Evolutionary conservation across 75 land plant genomes (phyloP), one percentile per base, ranked within the genome.

Genomic region (Isoetes taiwanensis): DNA sequence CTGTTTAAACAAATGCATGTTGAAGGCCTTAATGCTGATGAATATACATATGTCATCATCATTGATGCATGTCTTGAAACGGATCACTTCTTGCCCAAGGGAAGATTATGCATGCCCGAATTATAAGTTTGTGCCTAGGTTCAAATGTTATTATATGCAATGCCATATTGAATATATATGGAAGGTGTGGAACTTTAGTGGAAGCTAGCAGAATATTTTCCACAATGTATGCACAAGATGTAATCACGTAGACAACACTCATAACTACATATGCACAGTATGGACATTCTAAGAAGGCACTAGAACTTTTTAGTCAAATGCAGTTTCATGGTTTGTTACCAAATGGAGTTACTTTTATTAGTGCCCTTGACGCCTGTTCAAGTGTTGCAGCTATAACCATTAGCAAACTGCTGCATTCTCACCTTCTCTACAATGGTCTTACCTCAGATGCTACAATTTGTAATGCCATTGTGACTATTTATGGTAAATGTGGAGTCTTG

Each of bases 161-260:
- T n/a, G n/a, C 50, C 8, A 8, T 46, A n/a, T 19, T 46, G n/a
- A 46, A 46, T n/a, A 46, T 46, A 23, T 46, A 46, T n/a, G 50
- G 25, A 8, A 46, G 23, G 50, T 46, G 50, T 46, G 50, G 50
- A 23, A 46, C 21, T 23, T 19, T 46, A 8, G 25, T 19, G n/a
- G 50, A 46, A 16, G 50, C 50, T n/a, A 16, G 50, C 19, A 16
- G 16, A 8, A 23, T 23, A n/a, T 46, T 46, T n/a, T 19, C 16
- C 19, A 46, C 5, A 23, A 46, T 46, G 50, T 6, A 6, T 5
- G 23, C 50, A 16, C 16, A 46, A n/a, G 23, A 16, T 6, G 23
- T 23, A n/a, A 19, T 19, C 25, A 23, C 50, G 5, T 46, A 23
- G 50, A 46, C 50, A 6, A 46, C 50, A 23, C 16, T 46, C 21